Evolutionary conservation across 108 stramenopile genomes (phyloP).

Genomic region (Conticribra guillardii): DNA sequence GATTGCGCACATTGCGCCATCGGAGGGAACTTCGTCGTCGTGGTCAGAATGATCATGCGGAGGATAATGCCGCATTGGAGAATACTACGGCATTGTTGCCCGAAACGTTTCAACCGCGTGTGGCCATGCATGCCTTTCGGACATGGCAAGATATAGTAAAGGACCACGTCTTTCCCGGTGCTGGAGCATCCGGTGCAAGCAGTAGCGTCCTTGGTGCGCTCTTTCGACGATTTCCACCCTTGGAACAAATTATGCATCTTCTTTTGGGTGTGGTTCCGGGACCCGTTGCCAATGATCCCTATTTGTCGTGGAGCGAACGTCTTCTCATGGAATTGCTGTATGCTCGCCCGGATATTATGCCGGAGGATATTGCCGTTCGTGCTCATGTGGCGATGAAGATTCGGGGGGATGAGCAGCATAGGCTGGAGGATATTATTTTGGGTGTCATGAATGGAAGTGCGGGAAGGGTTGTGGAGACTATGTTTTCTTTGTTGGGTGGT

Average conservation of each 20-base stretch:
- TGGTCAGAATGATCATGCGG: background rate
- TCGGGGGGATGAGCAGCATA: constrained; percentile 3
- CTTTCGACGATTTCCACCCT: constrained; percentile 38
- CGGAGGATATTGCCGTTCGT: constrained; percentile 62
- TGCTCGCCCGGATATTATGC: constrained; percentile 57
- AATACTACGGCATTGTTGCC: constrained; percentile 23
- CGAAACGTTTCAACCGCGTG: constrained; percentile 51
- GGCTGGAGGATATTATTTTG: constrained; percentile 55
- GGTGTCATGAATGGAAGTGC: constrained; percentile 75
- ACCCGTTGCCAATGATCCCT: constrained; percentile 1
- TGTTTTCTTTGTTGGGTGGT: constrained; percentile 68
- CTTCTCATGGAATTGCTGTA: constrained; percentile 76
- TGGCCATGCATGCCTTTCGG: constrained; percentile 50
- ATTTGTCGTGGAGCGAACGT: constrained; percentile 60
- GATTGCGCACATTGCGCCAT: constrained; percentile 22
- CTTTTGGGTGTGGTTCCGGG: constrained; percentile 18
- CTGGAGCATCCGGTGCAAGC: background rate
- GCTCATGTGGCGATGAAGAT: constrained; percentile 52
- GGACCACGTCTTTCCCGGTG: constrained; percentile 16
- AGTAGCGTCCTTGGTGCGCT: constrained; percentile 10
- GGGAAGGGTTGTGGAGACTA: constrained; percentile 53
- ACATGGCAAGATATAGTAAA: constrained; percentile 58
- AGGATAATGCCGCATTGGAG: constrained; percentile 3
- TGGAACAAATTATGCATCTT: constrained; percentile 35
- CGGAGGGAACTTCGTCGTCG: constrained; percentile 16